Conservation (phyloP, 345 rosid species). For the Populus tremula region DNA sequence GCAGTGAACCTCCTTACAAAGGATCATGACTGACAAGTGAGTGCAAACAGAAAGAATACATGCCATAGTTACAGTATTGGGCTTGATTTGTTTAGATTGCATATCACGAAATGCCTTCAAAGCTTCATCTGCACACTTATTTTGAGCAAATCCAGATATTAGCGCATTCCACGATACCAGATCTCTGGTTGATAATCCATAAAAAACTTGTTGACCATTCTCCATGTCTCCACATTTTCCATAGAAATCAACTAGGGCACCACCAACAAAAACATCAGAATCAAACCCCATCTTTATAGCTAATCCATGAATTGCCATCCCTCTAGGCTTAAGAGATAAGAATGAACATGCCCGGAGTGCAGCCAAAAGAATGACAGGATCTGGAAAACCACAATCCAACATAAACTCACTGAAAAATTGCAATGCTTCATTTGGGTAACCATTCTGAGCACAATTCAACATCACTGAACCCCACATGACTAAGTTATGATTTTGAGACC, state of each 20-base stretch:
- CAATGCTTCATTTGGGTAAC: constrained; percentile 30
- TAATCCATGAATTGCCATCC: constrained; percentile 40
- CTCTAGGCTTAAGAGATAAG: constrained; percentile 31
- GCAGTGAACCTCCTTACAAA: constrained; percentile 46
- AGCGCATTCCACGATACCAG: constrained; percentile 46
- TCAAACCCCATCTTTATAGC: constrained; percentile 29
- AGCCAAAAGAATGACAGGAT: constrained; percentile 37
- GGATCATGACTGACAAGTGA: constrained; percentile 27
- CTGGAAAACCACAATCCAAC: constrained; percentile 33
- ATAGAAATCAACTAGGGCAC: constrained; percentile 47
- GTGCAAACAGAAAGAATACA: constrained; percentile 42
- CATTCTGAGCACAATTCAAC: constrained; percentile 31
- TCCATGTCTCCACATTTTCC: constrained; percentile 39
- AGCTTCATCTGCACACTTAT: constrained; percentile 30
- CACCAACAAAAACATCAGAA: constrained; percentile 36
- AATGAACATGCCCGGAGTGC: constrained; percentile 42
- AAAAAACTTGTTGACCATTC: constrained; percentile 34
- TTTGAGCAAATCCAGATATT: constrained; percentile 43
- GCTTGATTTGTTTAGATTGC: constrained; percentile 35
- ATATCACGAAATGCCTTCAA: constrained; percentile 32
- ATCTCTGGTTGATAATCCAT: constrained; percentile 31
- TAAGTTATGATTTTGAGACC: constrained; percentile 22
- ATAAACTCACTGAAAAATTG: constrained; percentile 31
- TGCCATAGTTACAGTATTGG: constrained; percentile 40
- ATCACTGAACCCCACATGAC: constrained; percentile 46